Conservation (phyloP, 441 rosid species). For the Metrosideros polymorpha region DNA sequence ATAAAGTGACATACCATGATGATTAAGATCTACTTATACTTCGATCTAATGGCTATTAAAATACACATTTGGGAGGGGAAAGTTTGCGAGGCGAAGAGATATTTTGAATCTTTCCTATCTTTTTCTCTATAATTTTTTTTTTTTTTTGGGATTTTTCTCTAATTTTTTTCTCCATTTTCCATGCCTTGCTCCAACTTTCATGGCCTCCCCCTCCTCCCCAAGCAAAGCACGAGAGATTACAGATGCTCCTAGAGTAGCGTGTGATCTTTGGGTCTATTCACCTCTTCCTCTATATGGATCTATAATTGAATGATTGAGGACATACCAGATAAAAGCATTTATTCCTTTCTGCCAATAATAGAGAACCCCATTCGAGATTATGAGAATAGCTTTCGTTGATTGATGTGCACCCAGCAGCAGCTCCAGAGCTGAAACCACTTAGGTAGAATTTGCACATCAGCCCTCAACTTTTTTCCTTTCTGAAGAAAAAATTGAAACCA, state of each 20-base stretch:
- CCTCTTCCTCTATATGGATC: not conserved
- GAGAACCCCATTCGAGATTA: not conserved
- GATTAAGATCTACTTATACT: not conserved
- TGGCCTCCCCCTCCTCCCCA: not conserved
- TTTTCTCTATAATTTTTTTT: not conserved
- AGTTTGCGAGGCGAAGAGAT: accelerated
- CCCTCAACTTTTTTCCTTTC: not conserved
- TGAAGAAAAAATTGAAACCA: not conserved
- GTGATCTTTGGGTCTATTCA: not conserved
- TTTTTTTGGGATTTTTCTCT: not conserved
- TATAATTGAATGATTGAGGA: not conserved
- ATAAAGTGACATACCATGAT: accelerated
- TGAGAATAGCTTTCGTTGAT: not conserved
- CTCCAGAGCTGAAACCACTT: not conserved
- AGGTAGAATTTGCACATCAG: not conserved
- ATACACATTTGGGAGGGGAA: accelerated
- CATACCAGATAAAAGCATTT: not conserved
- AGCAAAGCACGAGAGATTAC: not conserved
- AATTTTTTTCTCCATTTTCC: not conserved
- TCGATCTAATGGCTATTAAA: not conserved
- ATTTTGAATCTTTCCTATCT: not conserved
- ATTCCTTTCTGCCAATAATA: not conserved
- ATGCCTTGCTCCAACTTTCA: not conserved
- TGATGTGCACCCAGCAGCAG: not conserved
- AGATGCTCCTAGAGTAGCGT: not conserved